Conservation (phyloP, 2,329 filamentous ascomycete genomes). For the Aschersonia sp. region DNA sequence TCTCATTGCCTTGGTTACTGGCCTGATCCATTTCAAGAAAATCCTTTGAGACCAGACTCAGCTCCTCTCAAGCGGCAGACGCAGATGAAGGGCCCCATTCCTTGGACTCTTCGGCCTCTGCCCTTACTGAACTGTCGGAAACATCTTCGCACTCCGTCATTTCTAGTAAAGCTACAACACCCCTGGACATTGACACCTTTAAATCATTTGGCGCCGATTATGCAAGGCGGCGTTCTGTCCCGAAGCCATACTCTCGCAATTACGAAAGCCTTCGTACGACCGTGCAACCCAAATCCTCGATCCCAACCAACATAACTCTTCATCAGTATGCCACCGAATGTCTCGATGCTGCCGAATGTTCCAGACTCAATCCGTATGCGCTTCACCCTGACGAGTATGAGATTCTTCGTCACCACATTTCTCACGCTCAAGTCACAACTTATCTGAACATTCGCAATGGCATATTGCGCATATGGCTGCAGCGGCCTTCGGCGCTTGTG, state of each 20-base stretch:
- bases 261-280: slow-evolving; percentile 31
- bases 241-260: slow-evolving; percentile 14
- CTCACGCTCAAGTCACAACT: slow-evolving; percentile 76
- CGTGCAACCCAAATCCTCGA: slow-evolving; percentile 65
- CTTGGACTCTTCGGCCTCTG: slow-evolving; percentile 25
- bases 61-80: background rate
- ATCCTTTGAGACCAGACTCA: background rate
- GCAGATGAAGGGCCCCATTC: no score
- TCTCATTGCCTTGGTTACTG: no score
- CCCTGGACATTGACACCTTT: slow-evolving; percentile 26
- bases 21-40: background rate
- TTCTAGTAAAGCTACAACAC: slow-evolving; percentile 52
- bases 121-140: slow-evolving; percentile 39
- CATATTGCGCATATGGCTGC: slow-evolving; percentile 78
- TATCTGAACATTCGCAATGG: slow-evolving; percentile 95
- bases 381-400: slow-evolving; percentile 75
- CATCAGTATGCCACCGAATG: slow-evolving; percentile 83
- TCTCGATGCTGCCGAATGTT: slow-evolving; percentile 77
- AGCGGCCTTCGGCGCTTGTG: slow-evolving; percentile 71
- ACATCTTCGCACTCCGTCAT: slow-evolving; percentile 34
- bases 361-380: slow-evolving; percentile 76
- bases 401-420: slow-evolving; percentile 68
- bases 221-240: slow-evolving; percentile 5
- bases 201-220: slow-evolving; percentile 10
- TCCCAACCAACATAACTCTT: slow-evolving; percentile 58